Evolutionary conservation across 129 eudicot species (phyloP).

Genomic region (Arctium lappa): DNA sequence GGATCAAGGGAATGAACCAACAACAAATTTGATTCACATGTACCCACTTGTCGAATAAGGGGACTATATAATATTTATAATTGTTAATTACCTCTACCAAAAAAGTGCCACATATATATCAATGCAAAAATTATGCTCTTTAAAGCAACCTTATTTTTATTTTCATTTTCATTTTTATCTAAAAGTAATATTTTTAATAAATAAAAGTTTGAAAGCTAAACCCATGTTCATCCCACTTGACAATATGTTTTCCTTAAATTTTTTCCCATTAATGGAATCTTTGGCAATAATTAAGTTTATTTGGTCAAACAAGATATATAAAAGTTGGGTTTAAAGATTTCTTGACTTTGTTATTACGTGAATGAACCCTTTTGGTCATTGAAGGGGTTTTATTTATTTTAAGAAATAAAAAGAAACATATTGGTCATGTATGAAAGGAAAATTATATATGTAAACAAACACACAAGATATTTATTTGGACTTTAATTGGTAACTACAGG

Average conservation of each 20-base stretch:
- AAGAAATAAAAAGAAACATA: too few relatives aligned
- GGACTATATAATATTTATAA: background rate
- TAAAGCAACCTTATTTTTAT: background rate
- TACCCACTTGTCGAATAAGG: slow-evolving; percentile 18
- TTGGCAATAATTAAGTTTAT: background rate
- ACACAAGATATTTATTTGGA: too few relatives aligned
- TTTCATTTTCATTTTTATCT: background rate
- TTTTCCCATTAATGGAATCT: background rate
- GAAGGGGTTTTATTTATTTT: background rate
- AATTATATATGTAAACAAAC: background rate
- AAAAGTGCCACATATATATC: slow-evolving; percentile 10
- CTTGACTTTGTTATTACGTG: background rate
- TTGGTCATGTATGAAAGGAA: too few relatives aligned
- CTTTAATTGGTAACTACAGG: too few relatives aligned
- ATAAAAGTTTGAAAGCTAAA: background rate
- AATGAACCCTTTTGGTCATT: background rate
- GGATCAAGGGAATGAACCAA: slow-evolving; percentile 20
- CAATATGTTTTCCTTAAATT: background rate
- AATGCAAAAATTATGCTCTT: background rate
- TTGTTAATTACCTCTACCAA: slow-evolving; percentile 8
- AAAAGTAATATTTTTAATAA: background rate
- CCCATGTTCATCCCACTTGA: background rate
- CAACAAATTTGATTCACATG: slow-evolving; percentile 17
- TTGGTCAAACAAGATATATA: background rate
- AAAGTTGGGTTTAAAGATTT: background rate